phyloP scores from a whole-genome alignment of 768 basidiomycete genomes.

The Cystofilobasidium bisporidii region DNA sequence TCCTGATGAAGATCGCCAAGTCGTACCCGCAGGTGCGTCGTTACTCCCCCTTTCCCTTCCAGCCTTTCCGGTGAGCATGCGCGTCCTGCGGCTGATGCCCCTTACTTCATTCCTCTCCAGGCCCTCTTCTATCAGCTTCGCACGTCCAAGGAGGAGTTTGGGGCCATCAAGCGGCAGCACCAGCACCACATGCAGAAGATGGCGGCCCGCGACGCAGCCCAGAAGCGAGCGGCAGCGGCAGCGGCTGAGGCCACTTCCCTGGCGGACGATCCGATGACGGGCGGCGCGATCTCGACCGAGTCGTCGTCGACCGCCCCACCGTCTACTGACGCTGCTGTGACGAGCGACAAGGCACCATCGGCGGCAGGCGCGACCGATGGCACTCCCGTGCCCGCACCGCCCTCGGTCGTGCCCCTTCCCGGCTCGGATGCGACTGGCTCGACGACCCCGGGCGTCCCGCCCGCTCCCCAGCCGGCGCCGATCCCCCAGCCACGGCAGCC shows the following conservation, averaged over 20 bases:
- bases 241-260: background rate
- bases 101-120: slow-evolving; percentile 43
- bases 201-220: slow-evolving; percentile 19
- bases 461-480: slow-evolving; percentile 9
- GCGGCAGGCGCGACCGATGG: slow-evolving; percentile 15
- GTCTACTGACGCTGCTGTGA: background rate
- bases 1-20: slow-evolving; percentile 81
- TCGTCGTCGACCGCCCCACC: too few relatives aligned
- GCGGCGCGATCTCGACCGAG: slow-evolving; percentile 2
- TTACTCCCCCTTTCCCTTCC: background rate
- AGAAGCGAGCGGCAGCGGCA: slow-evolving; percentile 24
- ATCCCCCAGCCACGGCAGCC: slow-evolving; percentile 46
- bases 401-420: background rate
- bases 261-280: slow-evolving; percentile 14
- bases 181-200: slow-evolving; percentile 23
- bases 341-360: slow-evolving; percentile 19
- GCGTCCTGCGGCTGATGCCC: too few relatives aligned
- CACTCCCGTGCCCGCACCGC: background rate
- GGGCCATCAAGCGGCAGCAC: slow-evolving; percentile 37
- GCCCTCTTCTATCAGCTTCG: slow-evolving; percentile 91
- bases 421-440: slow-evolving; percentile 9
- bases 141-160: slow-evolving; percentile 66
- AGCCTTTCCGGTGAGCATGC: too few relatives aligned
- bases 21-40: slow-evolving; percentile 73
- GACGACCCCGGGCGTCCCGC: slow-evolving; percentile 14